Conservation (phyloP, 192 early-diverging fungal genomes). For the Entrophospora sp. region DNA sequence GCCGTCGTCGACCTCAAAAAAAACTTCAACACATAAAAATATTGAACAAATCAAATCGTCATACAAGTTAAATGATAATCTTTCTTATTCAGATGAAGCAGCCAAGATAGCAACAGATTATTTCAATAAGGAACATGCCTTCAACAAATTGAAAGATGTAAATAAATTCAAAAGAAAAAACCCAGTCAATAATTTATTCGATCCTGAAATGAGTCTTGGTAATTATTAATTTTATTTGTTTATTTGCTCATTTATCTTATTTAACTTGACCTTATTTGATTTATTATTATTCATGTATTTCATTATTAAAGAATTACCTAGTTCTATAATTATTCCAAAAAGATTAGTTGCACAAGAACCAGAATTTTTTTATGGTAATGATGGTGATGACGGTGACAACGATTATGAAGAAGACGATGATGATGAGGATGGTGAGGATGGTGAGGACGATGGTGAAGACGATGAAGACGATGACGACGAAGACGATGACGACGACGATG, state of each 20-base stretch:
- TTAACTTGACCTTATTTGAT: too few relatives aligned
- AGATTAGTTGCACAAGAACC: too few relatives aligned
- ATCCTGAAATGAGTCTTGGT: too few relatives aligned
- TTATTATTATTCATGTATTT: too few relatives aligned
- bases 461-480: neutral
- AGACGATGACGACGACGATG: neutral
- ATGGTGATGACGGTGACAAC: neutral
- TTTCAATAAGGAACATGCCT: neutral
- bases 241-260: too few relatives aligned
- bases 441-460: neutral
- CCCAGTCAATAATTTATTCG: too few relatives aligned
- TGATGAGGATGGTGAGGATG: neutral
- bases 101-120: neutral
- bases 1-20: neutral
- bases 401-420: neutral
- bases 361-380: too few relatives aligned
- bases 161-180: neutral
- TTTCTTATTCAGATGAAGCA: neutral
- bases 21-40: neutral
- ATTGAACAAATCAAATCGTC: neutral
- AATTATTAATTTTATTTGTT: too few relatives aligned
- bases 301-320: too few relatives aligned
- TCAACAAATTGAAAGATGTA: neutral
- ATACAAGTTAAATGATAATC: neutral
- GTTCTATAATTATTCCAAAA: too few relatives aligned